phyloP scores from a whole-genome alignment of 2,329 filamentous ascomycete genomes.

The Fusarium transvaalense region DNA sequence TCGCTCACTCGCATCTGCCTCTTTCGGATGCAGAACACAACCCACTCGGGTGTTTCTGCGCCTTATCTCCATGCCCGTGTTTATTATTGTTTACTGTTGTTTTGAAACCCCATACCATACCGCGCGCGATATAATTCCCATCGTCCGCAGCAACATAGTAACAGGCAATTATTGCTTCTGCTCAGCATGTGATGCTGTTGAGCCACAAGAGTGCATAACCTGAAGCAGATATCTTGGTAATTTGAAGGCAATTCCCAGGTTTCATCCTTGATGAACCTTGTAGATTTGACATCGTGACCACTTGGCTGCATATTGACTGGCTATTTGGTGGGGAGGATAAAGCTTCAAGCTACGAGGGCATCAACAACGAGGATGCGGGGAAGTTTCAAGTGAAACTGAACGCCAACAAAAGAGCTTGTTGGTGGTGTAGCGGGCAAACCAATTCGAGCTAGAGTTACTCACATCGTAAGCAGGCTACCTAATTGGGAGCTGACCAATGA shows the following conservation, averaged over 20 bases:
- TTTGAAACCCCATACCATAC: slow-evolving; percentile 16
- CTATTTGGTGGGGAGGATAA: neutral
- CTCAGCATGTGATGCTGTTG: slow-evolving; percentile 28
- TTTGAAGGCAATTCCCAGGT: neutral
- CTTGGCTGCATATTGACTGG: slow-evolving; percentile 1
- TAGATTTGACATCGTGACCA: slow-evolving; percentile 5
- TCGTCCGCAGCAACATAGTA: slow-evolving; percentile 32
- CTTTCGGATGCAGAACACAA: slow-evolving; percentile 27
- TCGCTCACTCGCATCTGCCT: slow-evolving; percentile 26
- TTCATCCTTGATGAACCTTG: slow-evolving; percentile 6
- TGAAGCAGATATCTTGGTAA: slow-evolving; percentile 1
- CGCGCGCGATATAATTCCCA: slow-evolving; percentile 24
- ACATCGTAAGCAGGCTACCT: slow-evolving; percentile 8
- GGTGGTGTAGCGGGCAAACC: slow-evolving; percentile 18
- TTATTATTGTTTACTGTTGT: slow-evolving; percentile 38
- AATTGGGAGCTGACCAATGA: slow-evolving; percentile 34
- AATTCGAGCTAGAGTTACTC: slow-evolving; percentile 13
- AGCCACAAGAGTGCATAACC: slow-evolving; percentile 22
- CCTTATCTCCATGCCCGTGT: slow-evolving; percentile 35
- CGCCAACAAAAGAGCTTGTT: slow-evolving; percentile 6
- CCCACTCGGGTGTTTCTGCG: slow-evolving; percentile 28
- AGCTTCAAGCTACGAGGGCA: slow-evolving; percentile 11
- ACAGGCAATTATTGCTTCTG: slow-evolving; percentile 20
- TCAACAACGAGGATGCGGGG: slow-evolving; percentile 37
- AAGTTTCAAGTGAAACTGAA: slow-evolving; percentile 27